These are phyloP conservation scores for Picea abies DNA, from an alignment of 83 land plant species.

Conservation along the genomic window DNA sequence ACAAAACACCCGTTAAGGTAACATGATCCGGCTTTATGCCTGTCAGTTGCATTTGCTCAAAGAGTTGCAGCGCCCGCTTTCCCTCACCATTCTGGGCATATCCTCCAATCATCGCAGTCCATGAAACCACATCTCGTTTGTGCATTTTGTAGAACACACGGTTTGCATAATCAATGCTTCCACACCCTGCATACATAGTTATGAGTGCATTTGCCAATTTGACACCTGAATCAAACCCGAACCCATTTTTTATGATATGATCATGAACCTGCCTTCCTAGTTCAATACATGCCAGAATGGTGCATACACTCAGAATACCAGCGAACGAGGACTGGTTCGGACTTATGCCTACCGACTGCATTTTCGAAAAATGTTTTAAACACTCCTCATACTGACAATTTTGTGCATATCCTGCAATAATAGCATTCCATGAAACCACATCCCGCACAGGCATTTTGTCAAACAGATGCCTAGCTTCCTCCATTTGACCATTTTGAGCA, in stretches of 20 bases:
- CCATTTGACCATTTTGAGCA: neutral
- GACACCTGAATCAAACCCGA: conserved; percentile 6
- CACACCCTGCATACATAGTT: conserved; percentile 65
- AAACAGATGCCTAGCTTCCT: neutral
- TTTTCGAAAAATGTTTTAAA: neutral
- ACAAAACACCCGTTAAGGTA: neutral
- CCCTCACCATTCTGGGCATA: neutral
- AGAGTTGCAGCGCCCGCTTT: neutral
- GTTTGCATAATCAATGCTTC: conserved; percentile 28
- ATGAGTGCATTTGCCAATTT: conserved; percentile 38
- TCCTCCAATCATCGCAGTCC: neutral
- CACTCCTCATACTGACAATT: too few relatives aligned
- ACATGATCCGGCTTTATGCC: neutral
- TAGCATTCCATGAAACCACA: too few relatives aligned
- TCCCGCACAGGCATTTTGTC: too few relatives aligned
- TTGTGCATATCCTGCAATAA: neutral
- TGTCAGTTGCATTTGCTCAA: neutral
- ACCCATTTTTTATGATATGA: conserved; percentile 15
- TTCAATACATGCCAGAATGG: conserved; percentile 29
- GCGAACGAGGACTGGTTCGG: conserved; percentile 32
- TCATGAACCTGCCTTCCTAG: conserved; percentile 52
- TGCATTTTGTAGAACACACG: conserved; percentile 26
- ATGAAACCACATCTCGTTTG: neutral
- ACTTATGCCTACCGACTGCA: neutral
- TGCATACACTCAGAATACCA: conserved; percentile 31